Percentiles rank a stretch among this genome's conserved stretches.
phyloP scores from a whole-genome alignment of 768 basidiomycete species.

The Phaffia australis region DNA sequence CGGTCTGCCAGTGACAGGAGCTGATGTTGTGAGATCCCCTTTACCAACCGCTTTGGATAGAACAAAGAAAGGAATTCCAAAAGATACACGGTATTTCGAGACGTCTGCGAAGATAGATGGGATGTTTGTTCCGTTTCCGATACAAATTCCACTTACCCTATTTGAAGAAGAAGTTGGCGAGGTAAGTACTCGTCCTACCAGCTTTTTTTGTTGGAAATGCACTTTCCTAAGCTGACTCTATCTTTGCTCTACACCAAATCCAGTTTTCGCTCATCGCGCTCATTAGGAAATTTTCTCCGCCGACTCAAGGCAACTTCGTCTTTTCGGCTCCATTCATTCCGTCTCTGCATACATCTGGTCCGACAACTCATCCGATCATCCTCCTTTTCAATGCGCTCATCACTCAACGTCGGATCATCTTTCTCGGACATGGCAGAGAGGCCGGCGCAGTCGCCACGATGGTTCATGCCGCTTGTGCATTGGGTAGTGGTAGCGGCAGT shows the following conservation, averaged over 20 bases:
- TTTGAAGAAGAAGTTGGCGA: slow-evolving; percentile 96
- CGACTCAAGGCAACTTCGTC: slow-evolving; percentile 39
- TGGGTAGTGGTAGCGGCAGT: slow-evolving; percentile 80
- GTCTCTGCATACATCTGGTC: slow-evolving; percentile 84
- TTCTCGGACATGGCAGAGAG: slow-evolving; percentile 78
- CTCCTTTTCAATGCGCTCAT: slow-evolving; percentile 91
- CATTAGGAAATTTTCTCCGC: slow-evolving; percentile 67
- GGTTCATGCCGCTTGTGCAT: slow-evolving; percentile 85
- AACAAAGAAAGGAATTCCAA: too few species aligned
- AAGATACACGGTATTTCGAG: slow-evolving; percentile 89
- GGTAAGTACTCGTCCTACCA: slow-evolving; percentile 46
- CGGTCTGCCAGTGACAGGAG: too few species aligned
- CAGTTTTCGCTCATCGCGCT: slow-evolving; percentile 89
- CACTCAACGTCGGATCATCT: slow-evolving; percentile 91
- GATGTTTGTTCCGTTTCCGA: slow-evolving; percentile 49
- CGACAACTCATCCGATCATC: slow-evolving; percentile 83
- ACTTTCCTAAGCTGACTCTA: background rate
- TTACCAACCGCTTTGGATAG: too few species aligned
- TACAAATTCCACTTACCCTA: slow-evolving; percentile 76
- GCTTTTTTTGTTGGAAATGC: background rate
- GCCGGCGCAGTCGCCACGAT: slow-evolving; percentile 82
- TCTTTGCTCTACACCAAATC: background rate
- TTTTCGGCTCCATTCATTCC: slow-evolving; percentile 59
- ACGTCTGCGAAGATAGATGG: slow-evolving; percentile 73
- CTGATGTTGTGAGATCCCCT: too few species aligned